A percentile compares a stretch with the other conserved stretches of the same genome.
phyloP scores from a whole-genome alignment of 768 basidiomycete genomes.

The Tylopilus plumbeoviolaceoides region DNA sequence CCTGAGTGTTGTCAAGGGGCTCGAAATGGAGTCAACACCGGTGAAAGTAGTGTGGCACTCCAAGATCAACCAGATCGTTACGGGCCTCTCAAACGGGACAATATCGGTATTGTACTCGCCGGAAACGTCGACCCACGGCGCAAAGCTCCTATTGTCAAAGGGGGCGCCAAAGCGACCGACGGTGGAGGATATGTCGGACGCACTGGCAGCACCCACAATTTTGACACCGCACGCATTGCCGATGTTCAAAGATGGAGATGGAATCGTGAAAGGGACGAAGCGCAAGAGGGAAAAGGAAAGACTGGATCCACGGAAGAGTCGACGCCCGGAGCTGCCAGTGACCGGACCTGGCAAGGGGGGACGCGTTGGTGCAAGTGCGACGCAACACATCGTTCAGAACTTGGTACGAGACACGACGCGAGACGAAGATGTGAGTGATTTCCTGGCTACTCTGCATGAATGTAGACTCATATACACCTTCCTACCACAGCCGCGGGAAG shows the following conservation, averaged over 20 bases:
- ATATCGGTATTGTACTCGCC: slow-evolving; percentile 94
- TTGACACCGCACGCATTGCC: slow-evolving; percentile 89
- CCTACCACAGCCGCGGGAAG: slow-evolving; percentile 81
- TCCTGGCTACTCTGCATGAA: background rate
- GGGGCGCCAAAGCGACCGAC: slow-evolving; percentile 80
- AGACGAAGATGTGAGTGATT: slow-evolving; percentile 87
- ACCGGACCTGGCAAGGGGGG: slow-evolving; percentile 92
- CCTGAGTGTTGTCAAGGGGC: slow-evolving; percentile 61
- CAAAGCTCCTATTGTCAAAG: slow-evolving; percentile 83
- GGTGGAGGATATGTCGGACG: slow-evolving; percentile 85
- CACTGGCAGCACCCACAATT: slow-evolving; percentile 81
- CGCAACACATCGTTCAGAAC: slow-evolving; percentile 94
- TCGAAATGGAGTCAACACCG: slow-evolving; percentile 73
- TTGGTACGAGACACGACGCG: slow-evolving; percentile 86
- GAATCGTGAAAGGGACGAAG: slow-evolving; percentile 69
- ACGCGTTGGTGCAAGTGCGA: slow-evolving; percentile 93
- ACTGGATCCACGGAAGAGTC: slow-evolving; percentile 86
- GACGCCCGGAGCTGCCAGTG: slow-evolving; percentile 88
- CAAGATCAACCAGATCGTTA: slow-evolving; percentile 94
- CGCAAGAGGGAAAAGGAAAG: slow-evolving; percentile 88
- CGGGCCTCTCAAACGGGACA: slow-evolving; percentile 83
- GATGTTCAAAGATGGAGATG: slow-evolving; percentile 82
- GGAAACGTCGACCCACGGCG: slow-evolving; percentile 83
- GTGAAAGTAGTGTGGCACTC: slow-evolving; percentile 94
- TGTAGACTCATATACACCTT: background rate